Evolutionary conservation across 768 basidiomycete species (phyloP).

Genomic region (Mycena polygramma): DNA sequence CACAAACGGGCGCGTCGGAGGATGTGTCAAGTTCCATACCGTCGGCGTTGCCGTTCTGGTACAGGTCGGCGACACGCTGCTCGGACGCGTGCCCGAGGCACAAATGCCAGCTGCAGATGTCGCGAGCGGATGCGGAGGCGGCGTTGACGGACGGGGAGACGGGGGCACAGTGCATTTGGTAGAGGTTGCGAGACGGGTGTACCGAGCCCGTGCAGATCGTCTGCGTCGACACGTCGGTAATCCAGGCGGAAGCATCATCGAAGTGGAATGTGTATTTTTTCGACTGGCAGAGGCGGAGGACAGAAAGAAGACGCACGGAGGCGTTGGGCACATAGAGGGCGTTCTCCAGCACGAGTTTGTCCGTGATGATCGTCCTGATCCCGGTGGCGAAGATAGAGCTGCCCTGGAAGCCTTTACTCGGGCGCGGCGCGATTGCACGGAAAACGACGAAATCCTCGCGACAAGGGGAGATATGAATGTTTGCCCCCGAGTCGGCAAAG

Average conservation of each 20-base stretch:
- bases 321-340: conserved; percentile 20
- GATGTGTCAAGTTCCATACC: not conserved
- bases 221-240: not conserved
- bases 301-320: conserved; percentile 8
- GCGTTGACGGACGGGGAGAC: not conserved
- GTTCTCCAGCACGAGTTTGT: not conserved
- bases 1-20: not conserved
- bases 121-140: not conserved
- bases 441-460: conserved; percentile 3
- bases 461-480: not conserved
- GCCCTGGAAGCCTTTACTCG: conserved; percentile 12
- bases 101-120: not conserved
- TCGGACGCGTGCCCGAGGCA: not conserved
- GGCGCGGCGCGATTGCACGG: not conserved
- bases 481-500: not conserved
- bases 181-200: conserved; percentile 1
- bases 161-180: not conserved
- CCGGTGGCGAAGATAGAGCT: conserved; percentile 8
- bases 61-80: not conserved
- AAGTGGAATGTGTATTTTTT: conserved; percentile 6
- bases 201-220: conserved; percentile 8
- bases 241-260: not conserved
- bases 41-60: not conserved
- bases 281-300: conserved; percentile 4
- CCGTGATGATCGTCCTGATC: conserved; percentile 12